phyloP scores from a whole-genome alignment of 192 early-diverging fungal species.

The Coemansia sp. region DNA sequence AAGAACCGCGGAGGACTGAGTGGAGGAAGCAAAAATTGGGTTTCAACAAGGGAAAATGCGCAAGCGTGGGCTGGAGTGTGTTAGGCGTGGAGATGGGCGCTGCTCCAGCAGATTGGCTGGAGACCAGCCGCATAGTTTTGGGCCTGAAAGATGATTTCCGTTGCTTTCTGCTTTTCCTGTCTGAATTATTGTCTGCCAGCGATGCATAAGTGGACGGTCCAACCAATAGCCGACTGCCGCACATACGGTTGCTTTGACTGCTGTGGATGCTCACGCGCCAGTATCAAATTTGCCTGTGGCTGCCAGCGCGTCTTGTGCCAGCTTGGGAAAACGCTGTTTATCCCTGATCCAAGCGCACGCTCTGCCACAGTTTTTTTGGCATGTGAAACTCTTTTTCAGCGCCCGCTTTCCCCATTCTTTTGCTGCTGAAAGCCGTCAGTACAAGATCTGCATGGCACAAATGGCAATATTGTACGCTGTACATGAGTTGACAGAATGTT shows the following conservation, averaged over 20 bases:
- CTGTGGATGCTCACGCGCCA: background rate
- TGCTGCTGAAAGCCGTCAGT: background rate
- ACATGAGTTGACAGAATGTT: background rate
- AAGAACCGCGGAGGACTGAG: constrained; percentile 6
- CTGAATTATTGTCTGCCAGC: background rate
- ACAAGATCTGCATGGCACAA: background rate
- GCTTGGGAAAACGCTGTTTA: background rate
- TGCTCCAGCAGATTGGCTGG: constrained; percentile 4
- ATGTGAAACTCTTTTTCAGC: constrained; percentile 11
- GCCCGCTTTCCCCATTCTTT: background rate
- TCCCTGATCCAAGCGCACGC: background rate
- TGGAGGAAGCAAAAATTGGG: constrained; percentile 8
- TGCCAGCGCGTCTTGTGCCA: background rate
- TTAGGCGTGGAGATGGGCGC: constrained; percentile 9
- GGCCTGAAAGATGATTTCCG: constrained; percentile 4
- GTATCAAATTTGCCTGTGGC: background rate
- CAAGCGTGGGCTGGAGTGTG: constrained; percentile 1
- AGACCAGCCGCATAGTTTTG: background rate
- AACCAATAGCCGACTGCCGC: constrained; percentile 2
- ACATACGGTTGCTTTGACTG: background rate
- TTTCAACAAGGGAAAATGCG: background rate
- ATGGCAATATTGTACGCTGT: background rate
- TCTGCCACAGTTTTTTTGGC: background rate
- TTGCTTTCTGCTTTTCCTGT: constrained; percentile 3
- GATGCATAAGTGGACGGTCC: constrained; percentile 1